These are phyloP conservation scores for Candida multigemmis DNA, from an alignment of 805 yeast genomes.

Conservation along the genomic window DNA sequence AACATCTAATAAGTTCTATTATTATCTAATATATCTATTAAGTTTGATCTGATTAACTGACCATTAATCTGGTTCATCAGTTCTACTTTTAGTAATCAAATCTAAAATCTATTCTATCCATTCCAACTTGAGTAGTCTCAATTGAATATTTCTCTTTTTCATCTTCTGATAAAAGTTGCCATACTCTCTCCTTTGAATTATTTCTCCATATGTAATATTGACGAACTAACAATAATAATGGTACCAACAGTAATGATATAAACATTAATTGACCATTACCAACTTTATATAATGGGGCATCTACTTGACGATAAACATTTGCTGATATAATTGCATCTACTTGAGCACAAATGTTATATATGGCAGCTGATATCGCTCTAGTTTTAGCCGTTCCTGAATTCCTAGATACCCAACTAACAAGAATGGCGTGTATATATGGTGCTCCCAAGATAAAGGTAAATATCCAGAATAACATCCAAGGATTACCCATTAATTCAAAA, in stretches of 20 bases:
- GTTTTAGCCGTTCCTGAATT: conserved; percentile 11
- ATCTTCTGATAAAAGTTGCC: conserved; percentile 11
- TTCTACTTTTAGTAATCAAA: conserved; percentile 12
- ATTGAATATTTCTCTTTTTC: conserved; percentile 10
- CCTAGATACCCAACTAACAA: conserved; percentile 14
- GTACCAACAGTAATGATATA: conserved; percentile 10
- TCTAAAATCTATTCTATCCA: conserved; percentile 14
- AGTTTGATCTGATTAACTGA: too few relatives aligned
- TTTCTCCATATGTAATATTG: conserved; percentile 15
- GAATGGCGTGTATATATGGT: conserved; percentile 13
- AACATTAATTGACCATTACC: conserved; percentile 16
- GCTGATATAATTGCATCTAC: conserved; percentile 13
- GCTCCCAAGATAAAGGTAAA: conserved; percentile 7
- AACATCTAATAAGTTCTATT: too few relatives aligned
- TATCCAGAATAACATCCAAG: conserved; percentile 24
- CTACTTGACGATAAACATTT: conserved; percentile 16
- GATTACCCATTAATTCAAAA: too few relatives aligned
- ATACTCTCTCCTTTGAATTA: conserved; percentile 6
- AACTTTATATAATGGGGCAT: conserved; percentile 16
- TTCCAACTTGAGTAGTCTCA: conserved; percentile 11
- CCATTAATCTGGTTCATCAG: too few relatives aligned
- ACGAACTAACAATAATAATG: conserved; percentile 10
- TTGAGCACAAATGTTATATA: conserved; percentile 15
- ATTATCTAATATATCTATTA: too few relatives aligned
- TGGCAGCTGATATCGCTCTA: conserved; percentile 13